Percentiles rank a stretch among this genome's conserved stretches.
These are phyloP conservation scores for Coemansia sp. DNA, from an alignment of 192 early-diverging fungal genomes.

Conservation along the genomic window DNA sequence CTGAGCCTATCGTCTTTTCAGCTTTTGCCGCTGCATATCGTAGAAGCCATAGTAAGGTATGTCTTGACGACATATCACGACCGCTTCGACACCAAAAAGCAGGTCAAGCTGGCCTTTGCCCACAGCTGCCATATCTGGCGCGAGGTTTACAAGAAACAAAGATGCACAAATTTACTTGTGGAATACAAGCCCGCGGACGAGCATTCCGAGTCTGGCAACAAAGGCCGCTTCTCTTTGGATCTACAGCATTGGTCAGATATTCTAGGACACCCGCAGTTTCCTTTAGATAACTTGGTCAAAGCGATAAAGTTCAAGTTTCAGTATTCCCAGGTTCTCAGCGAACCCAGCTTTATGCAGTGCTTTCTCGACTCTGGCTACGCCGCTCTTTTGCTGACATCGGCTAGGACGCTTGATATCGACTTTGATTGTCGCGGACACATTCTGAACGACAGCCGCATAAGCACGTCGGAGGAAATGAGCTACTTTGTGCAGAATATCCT, in stretches of 20 bases:
- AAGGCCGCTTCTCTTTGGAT: background rate
- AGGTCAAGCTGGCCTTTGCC: background rate
- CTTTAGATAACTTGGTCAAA: background rate
- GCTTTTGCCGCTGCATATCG: background rate
- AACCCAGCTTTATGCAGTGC: background rate
- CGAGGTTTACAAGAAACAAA: background rate
- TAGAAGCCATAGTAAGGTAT: background rate
- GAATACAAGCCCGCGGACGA: background rate
- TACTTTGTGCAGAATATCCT: background rate
- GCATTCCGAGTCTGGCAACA: background rate
- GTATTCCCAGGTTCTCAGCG: background rate
- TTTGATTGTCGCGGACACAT: background rate
- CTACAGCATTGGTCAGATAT: background rate
- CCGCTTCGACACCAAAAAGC: background rate
- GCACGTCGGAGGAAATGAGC: background rate
- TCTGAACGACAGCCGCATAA: background rate
- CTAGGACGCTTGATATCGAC: background rate
- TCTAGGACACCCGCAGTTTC: background rate
- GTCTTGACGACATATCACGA: background rate
- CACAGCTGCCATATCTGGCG: background rate
- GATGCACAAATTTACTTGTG: background rate
- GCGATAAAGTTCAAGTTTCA: background rate
- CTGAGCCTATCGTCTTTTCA: background rate
- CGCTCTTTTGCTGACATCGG: background rate
- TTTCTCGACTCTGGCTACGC: background rate